Evolutionary conservation across 306 rosid species (phyloP).

Genomic region (Acacia confusa): DNA sequence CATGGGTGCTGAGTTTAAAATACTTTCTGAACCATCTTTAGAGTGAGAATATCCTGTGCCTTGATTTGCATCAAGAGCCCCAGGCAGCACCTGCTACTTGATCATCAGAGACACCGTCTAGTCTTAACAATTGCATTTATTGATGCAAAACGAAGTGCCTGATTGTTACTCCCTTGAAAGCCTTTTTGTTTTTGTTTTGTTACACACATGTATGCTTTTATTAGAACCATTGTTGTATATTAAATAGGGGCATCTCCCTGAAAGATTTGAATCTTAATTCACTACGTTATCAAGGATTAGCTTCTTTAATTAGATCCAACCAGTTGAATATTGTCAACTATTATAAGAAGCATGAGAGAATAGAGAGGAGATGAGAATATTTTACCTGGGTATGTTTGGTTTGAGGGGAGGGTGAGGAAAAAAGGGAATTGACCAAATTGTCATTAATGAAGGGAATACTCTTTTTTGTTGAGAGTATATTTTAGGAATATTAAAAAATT

Average conservation of each 20-base stretch:
- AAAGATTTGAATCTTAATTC: no score
- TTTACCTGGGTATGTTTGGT: no score
- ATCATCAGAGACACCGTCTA: not conserved
- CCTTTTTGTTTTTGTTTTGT: no score
- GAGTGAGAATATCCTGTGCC: not conserved
- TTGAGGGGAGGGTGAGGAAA: no score
- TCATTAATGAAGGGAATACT: no score
- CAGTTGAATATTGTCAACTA: not conserved
- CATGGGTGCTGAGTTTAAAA: not conserved
- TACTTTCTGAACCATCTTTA: not conserved
- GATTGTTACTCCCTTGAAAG: slow-evolving; percentile 15
- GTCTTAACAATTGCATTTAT: not conserved
- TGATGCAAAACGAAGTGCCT: not conserved
- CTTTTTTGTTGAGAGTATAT: no score
- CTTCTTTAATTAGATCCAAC: no score
- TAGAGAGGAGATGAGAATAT: not conserved
- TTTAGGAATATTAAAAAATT: no score
- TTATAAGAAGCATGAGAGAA: not conserved
- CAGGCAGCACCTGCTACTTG: not conserved
- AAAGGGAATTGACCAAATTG: no score
- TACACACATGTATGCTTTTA: no score
- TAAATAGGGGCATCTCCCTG: no score
- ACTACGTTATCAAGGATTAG: fast-evolving
- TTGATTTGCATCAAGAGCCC: not conserved
- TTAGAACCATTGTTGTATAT: no score